Percentiles rank a stretch among this genome's conserved stretches.
phyloP scores from a whole-genome alignment of 2,329 filamentous ascomycete species.

The Colletotrichum spinosum region DNA sequence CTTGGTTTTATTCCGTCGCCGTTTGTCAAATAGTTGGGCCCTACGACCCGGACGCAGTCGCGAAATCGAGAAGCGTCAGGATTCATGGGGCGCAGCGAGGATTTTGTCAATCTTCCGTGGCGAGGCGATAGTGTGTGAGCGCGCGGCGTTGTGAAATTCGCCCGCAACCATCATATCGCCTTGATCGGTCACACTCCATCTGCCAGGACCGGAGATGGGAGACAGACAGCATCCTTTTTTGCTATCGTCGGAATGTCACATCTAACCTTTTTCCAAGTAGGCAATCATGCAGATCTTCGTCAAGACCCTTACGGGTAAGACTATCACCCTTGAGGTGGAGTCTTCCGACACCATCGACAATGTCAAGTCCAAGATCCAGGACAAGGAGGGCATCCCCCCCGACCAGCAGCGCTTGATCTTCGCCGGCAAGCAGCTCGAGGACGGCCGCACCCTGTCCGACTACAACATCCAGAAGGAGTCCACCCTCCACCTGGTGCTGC shows the following conservation, averaged over 20 bases:
- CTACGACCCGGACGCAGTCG: constrained; percentile 16
- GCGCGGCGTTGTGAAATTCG: constrained; percentile 19
- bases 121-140: background rate
- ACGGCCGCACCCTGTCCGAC: constrained; percentile 97
- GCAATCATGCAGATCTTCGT: constrained; percentile 83
- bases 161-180: background rate
- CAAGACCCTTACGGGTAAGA: constrained; percentile 97
- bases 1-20: constrained; percentile 6
- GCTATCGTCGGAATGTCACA: background rate
- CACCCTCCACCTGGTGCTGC: constrained; percentile 97
- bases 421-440: constrained; percentile 99
- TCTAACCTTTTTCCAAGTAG: constrained; percentile 60
- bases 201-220: constrained; percentile 3
- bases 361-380: constrained; percentile 98
- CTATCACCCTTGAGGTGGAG: constrained; percentile 99
- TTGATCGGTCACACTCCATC: background rate
- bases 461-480: constrained; percentile 99
- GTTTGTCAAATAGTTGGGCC: background rate
- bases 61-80: constrained; percentile 27
- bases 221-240: constrained; percentile 16
- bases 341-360: constrained; percentile 99
- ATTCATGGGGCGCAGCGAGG: background rate
- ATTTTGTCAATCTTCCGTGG: background rate
- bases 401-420: constrained; percentile 99
- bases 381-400: constrained; percentile 99